phyloP scores from a whole-genome alignment of 1,284 basidiomycete genomes.

The Trichosporon ovoides region DNA sequence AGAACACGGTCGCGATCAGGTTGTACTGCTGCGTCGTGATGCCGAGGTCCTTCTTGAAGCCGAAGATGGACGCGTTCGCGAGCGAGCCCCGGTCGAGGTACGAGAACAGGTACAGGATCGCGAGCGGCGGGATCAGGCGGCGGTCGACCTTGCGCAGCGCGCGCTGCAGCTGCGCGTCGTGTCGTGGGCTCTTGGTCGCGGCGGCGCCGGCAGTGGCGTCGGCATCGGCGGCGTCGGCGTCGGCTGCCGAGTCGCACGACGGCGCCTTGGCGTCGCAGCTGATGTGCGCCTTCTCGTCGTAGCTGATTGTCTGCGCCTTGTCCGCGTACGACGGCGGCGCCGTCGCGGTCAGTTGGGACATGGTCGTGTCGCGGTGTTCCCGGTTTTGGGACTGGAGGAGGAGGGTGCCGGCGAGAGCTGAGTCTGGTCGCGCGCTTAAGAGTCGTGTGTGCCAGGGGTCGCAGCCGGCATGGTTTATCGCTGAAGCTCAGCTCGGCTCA shows the following conservation, averaged over 20 bases:
- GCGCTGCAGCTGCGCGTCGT: slow-evolving; percentile 11
- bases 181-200: neutral
- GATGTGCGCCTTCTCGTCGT: no score
- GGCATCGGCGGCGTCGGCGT: neutral
- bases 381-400: no score
- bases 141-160: slow-evolving; percentile 26
- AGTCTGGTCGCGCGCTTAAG: no score
- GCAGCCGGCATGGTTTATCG: no score
- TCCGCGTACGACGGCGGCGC: no score
- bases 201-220: no score
- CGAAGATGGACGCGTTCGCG: slow-evolving; percentile 21
- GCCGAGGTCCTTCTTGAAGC: slow-evolving; percentile 16
- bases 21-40: slow-evolving; percentile 19
- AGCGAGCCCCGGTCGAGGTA: slow-evolving; percentile 29
- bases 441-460: no score
- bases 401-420: no score
- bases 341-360: no score
- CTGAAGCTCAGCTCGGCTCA: no score
- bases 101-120: slow-evolving; percentile 32
- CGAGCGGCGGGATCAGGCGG: slow-evolving; percentile 34
- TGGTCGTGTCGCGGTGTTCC: no score
- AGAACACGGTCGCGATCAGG: slow-evolving; percentile 23
- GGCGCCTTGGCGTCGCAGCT: neutral
- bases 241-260: neutral
- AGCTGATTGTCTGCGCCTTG: no score